A percentile compares a stretch with the other conserved stretches of the same genome.
phyloP scores from a whole-genome alignment of 2,329 filamentous ascomycete species.

The Pseudocercospora macadamiae region DNA sequence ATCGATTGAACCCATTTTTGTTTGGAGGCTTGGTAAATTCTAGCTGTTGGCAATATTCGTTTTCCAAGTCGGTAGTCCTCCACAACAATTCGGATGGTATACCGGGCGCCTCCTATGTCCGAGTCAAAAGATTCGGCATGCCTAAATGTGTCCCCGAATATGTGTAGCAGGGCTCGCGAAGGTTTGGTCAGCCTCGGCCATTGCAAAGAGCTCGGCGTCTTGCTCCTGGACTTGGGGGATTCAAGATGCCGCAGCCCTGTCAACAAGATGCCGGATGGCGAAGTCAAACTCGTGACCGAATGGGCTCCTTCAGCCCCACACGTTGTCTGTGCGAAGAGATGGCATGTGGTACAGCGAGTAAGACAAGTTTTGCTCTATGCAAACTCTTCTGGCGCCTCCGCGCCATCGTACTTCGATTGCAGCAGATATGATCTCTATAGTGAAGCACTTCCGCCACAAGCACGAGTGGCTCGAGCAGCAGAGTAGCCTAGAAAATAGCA shows the following conservation, averaged over 20 bases:
- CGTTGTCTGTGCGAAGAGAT: neutral
- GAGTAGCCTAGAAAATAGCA: constrained; percentile 38
- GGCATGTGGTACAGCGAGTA: neutral
- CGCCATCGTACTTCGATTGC: neutral
- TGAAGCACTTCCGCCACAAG: neutral
- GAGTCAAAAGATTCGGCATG: neutral
- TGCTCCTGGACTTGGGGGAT: neutral
- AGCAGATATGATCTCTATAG: neutral
- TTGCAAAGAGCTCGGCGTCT: neutral
- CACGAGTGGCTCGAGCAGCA: neutral
- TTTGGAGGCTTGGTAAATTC: neutral
- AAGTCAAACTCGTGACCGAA: neutral
- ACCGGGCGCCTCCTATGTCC: neutral
- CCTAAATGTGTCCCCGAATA: neutral
- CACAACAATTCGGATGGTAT: neutral
- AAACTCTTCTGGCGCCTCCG: neutral
- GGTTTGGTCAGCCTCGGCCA: neutral
- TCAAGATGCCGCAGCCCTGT: neutral
- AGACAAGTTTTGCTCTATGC: neutral
- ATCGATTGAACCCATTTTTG: neutral
- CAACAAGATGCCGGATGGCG: neutral
- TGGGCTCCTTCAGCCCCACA: too few relatives aligned
- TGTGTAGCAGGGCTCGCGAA: neutral
- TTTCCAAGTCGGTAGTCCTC: neutral
- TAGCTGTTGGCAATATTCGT: neutral